Percentiles rank a stretch among this genome's conserved stretches.
These are phyloP conservation scores for Blastomyces percursus DNA, from an alignment of 2,329 filamentous ascomycete species.

Conservation along the genomic window DNA sequence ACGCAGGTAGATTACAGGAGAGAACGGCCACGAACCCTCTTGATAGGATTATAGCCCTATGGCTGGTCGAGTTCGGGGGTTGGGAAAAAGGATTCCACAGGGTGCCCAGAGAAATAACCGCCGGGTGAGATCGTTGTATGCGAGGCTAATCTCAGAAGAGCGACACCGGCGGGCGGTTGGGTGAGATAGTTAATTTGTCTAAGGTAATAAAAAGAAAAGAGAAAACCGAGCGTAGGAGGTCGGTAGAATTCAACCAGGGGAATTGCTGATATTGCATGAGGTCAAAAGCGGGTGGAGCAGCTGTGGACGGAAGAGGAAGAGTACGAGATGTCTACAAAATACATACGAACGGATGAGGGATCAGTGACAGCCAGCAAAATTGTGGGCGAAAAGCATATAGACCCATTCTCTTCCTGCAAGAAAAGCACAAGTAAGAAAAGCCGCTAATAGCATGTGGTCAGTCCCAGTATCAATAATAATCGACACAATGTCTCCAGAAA, in stretches of 20 bases:
- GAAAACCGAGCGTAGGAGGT: background rate
- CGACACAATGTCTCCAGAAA: background rate
- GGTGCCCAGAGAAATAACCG: slow-evolving; percentile 5
- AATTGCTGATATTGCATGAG: background rate
- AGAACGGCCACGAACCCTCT: background rate
- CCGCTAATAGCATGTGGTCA: background rate
- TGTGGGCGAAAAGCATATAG: background rate
- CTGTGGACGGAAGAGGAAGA: background rate
- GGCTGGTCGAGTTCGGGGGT: background rate
- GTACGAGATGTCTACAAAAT: background rate
- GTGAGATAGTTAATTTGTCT: background rate
- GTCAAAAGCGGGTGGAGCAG: background rate
- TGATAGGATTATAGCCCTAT: background rate
- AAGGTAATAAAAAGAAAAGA: background rate
- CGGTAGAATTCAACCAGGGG: background rate
- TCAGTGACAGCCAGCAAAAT: slow-evolving; percentile 3
- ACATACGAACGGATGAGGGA: background rate
- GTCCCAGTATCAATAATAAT: background rate
- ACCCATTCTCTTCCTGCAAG: background rate
- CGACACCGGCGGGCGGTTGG: background rate
- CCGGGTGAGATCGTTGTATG: background rate
- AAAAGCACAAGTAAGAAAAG: background rate
- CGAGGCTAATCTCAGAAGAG: background rate
- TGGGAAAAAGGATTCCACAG: background rate
- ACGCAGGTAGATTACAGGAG: background rate